phyloP scores from a whole-genome alignment of 768 basidiomycete species.

The Chalciporus piperatus region DNA sequence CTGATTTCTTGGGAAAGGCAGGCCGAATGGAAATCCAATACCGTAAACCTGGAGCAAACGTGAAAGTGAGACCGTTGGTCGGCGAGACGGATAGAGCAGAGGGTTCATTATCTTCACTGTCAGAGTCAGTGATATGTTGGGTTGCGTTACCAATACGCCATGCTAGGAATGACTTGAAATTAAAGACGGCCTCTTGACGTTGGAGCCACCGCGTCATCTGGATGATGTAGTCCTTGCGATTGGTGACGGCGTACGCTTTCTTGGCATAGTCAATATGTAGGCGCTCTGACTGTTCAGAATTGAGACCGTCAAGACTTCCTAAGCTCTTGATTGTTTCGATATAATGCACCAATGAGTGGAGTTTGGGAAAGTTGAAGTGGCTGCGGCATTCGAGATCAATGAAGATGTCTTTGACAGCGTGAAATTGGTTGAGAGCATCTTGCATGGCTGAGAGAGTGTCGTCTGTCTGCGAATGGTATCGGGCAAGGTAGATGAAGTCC shows the following conservation, averaged over 20 bases:
- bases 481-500: conserved; percentile 39
- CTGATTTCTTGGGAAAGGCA: no score
- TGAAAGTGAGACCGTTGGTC: no score
- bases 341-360: conserved; percentile 33
- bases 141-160: conserved; percentile 10
- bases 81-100: no score
- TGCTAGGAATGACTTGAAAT: conserved; percentile 26
- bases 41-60: no score
- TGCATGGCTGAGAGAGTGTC: conserved; percentile 25
- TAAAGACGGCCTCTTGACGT: conserved; percentile 14
- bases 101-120: no score
- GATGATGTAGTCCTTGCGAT: conserved; percentile 15
- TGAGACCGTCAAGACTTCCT: conserved; percentile 33
- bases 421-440: conserved; percentile 24
- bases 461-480: conserved; percentile 31
- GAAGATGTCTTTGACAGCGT: conserved; percentile 31
- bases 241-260: conserved; percentile 20
- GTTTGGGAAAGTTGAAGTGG: conserved; percentile 39
- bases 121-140: no score
- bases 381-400: conserved; percentile 18
- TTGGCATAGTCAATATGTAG: conserved; percentile 43
- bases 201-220: conserved; percentile 9
- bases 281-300: conserved; percentile 35
- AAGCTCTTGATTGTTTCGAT: conserved; percentile 20
- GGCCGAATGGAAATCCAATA: no score